Evolutionary conservation across 2,329 filamentous ascomycete genomes (phyloP), one percentile per base, ranked within the genome.

Genomic region (Chaetothyriales sp.): DNA sequence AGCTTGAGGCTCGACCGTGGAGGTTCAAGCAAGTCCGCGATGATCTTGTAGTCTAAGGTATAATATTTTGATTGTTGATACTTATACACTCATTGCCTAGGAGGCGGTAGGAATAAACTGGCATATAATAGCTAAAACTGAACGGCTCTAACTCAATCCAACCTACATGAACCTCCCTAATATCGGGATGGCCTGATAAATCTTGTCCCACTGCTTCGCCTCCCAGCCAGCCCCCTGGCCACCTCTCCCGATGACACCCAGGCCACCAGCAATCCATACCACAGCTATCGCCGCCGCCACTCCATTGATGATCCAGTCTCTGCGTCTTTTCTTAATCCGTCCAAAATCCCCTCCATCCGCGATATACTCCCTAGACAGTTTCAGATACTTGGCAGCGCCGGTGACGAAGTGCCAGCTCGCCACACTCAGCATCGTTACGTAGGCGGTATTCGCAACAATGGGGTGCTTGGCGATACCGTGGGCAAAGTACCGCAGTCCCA

Each of bases 331-430:
- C 48, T 61, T 63, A 53, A 72, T 70, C 56, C 25, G 29, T 6
- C 57, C 57, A 46, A 53, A 56, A 62, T 70, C 18, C 61, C 70
- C 67, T 64, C 61, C 68, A 65, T 70, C 71, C 64, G 73, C 64
- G 61, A 68, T 65, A 67, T 76, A 56, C 1, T 74, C 73, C 18
- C 83, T 82, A 48, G 81, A 74, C 46, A 77, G 72, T 0, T 81
- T 81, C 54, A 89, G 70, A 85, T 87, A 95, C 66, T 80, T 84
- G n/a, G 87, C 86, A 69, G 81, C 80, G 2, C 89, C 89, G 80
- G 88, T 94, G 6, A 86, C 78, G 65, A 89, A 81, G 70, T 95
- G 89, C 54, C 82, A 86, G 20, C 78, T 81, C 0, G 81, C 85
- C 0, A 83, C 69, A 15, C 71, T 72, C 5, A 95, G 71, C 47